Evolutionary conservation across 352 stramenopile species (phyloP).

Genomic region (Peronospora farinosa): DNA sequence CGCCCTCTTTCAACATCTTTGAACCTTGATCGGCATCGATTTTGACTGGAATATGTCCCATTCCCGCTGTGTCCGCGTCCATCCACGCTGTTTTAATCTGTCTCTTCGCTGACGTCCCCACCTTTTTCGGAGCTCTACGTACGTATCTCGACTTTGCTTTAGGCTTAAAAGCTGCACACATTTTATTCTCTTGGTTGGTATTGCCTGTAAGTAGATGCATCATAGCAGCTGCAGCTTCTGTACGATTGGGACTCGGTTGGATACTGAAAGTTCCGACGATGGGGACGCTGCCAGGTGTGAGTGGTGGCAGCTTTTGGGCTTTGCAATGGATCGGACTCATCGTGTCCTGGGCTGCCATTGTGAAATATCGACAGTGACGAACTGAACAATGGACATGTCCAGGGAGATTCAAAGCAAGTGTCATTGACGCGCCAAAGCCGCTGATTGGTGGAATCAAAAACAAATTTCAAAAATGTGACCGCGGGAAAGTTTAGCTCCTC

Average conservation of each 20-base stretch:
- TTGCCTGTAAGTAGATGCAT: conserved; percentile 57
- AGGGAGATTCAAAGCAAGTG: neutral
- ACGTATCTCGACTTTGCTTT: conserved; percentile 64
- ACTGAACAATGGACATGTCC: neutral
- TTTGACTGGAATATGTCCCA: conserved; percentile 7
- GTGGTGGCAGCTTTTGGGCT: conserved; percentile 9
- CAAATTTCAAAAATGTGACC: neutral
- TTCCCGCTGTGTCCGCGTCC: conserved; percentile 9
- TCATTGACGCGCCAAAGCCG: neutral
- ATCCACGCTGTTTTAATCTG: conserved; percentile 33
- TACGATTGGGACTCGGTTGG: conserved; percentile 72
- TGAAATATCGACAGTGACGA: neutral
- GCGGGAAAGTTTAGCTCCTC: conserved; percentile 24
- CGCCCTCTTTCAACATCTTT: conserved; percentile 11
- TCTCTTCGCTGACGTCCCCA: conserved; percentile 31
- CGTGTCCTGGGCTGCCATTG: conserved; percentile 31
- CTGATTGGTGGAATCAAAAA: conserved; percentile 3
- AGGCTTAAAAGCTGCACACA: conserved; percentile 11
- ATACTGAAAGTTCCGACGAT: conserved; percentile 25
- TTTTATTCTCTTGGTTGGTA: conserved; percentile 10
- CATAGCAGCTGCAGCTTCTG: conserved; percentile 70
- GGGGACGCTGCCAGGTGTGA: conserved; percentile 23
- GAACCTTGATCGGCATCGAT: neutral
- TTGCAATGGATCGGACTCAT: conserved; percentile 38
- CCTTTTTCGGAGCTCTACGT: conserved; percentile 51